Evolutionary conservation across 768 basidiomycete genomes (phyloP).

Genomic region (Leccinum boreale): DNA sequence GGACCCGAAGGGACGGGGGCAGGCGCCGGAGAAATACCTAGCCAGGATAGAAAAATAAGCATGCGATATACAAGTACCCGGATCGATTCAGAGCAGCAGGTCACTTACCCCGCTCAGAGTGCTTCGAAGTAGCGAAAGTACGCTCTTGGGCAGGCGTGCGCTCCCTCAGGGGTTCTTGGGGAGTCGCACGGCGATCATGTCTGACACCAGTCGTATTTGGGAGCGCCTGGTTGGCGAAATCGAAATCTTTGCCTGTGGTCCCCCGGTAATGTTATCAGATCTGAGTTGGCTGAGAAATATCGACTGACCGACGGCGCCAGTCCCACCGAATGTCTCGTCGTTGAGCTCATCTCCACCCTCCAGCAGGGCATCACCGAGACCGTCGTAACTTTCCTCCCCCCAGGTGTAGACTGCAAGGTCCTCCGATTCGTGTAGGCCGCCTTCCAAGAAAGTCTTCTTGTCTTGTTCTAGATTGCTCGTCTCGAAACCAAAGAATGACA

Average conservation of each 20-base stretch:
- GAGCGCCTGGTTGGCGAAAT: conserved; percentile 60
- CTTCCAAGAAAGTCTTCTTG: conserved; percentile 52
- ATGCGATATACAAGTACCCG: conserved; percentile 9
- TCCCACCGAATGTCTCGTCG: conserved; percentile 91
- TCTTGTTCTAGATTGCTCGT: conserved; percentile 60
- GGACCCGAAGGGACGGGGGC: conserved; percentile 21
- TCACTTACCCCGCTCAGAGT: conserved; percentile 29
- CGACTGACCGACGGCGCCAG: conserved; percentile 67
- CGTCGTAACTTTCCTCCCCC: conserved; percentile 89
- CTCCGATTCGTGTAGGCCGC: conserved; percentile 55
- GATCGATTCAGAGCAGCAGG: conserved; percentile 7
- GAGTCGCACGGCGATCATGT: conserved; percentile 18
- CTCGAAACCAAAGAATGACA: conserved; percentile 87
- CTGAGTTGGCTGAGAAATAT: neutral
- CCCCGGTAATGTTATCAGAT: conserved; percentile 15
- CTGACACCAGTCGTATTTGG: conserved; percentile 19
- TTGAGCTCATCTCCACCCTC: conserved; percentile 93
- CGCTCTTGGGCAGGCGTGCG: conserved; percentile 30
- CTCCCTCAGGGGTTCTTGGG: conserved; percentile 25
- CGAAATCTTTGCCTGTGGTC: conserved; percentile 81
- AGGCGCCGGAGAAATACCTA: conserved; percentile 36
- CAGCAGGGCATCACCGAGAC: conserved; percentile 80
- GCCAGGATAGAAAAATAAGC: conserved; percentile 11
- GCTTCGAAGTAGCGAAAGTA: conserved; percentile 10
- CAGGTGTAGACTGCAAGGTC: conserved; percentile 90